Percentiles rank a stretch among this genome's conserved stretches.
Evolutionary conservation across 2,329 filamentous ascomycete species (phyloP).

Genomic region (Nannizziopsis barbatae): DNA sequence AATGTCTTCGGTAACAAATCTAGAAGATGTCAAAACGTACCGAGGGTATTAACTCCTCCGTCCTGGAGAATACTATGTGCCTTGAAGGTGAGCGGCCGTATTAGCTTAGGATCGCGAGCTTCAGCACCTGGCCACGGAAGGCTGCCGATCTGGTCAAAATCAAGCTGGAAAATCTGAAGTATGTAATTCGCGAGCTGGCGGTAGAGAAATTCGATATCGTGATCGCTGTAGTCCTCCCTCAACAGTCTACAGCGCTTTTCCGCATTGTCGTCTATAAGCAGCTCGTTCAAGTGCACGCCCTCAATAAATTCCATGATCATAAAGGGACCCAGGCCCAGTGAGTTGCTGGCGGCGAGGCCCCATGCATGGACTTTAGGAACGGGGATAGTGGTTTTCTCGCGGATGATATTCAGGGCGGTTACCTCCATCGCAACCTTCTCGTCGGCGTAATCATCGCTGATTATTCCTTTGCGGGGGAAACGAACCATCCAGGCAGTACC

Average conservation of each 20-base stretch:
- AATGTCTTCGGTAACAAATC: slow-evolving; percentile 12
- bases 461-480: slow-evolving; percentile 23
- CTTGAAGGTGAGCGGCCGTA: slow-evolving; percentile 27
- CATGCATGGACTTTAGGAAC: slow-evolving; percentile 22
- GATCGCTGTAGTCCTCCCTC: slow-evolving; percentile 21
- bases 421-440: slow-evolving; percentile 27
- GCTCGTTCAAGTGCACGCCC: slow-evolving; percentile 19
- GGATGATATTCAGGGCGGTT: slow-evolving; percentile 21
- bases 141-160: slow-evolving; percentile 25
- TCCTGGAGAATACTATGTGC: slow-evolving; percentile 24
- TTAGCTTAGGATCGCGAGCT: slow-evolving; percentile 7
- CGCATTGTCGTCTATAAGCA: slow-evolving; percentile 25
- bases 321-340: slow-evolving; percentile 22
- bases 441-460: slow-evolving; percentile 21
- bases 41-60: slow-evolving; percentile 25
- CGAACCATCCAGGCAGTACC: slow-evolving; percentile 23
- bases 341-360: slow-evolving; percentile 21
- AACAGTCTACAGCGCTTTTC: slow-evolving; percentile 36
- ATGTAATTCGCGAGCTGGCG: slow-evolving; percentile 22
- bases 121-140: slow-evolving; percentile 17
- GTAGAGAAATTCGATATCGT: slow-evolving; percentile 22
- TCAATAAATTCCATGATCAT: slow-evolving; percentile 26
- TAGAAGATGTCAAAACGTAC: slow-evolving; percentile 13
- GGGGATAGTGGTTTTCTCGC: slow-evolving; percentile 20
- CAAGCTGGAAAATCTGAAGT: slow-evolving; percentile 23